Percentiles rank a stretch among this genome's conserved stretches.
Conservation (phyloP, 2,329 filamentous ascomycete species). For the Hypoxylon sp. region DNA sequence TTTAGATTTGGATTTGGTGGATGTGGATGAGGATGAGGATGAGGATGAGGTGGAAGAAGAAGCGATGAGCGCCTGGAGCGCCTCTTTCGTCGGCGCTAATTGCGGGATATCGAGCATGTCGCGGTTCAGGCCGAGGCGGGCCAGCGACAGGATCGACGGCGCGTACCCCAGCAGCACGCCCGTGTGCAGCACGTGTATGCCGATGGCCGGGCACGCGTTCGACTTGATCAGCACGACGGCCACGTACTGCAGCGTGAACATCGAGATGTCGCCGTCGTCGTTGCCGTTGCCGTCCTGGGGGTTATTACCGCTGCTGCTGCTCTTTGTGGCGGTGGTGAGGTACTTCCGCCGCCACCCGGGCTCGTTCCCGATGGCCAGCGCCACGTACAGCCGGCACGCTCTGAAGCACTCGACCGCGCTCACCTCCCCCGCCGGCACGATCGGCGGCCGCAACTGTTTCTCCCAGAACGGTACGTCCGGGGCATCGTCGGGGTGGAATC, state of each 20-base stretch:
- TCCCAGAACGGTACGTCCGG: constrained; percentile 48
- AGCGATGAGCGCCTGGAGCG: constrained; percentile 39
- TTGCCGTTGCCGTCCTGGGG: constrained; percentile 6
- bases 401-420: constrained; percentile 42
- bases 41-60: background rate
- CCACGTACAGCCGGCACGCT: constrained; percentile 43
- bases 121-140: constrained; percentile 40
- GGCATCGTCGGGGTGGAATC: constrained; percentile 47
- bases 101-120: constrained; percentile 30
- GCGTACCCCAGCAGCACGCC: constrained; percentile 50
- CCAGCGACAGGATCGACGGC: constrained; percentile 53
- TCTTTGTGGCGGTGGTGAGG: background rate
- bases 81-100: constrained; percentile 37
- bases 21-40: background rate
- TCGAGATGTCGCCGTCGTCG: constrained; percentile 31
- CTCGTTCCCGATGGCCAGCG: constrained; percentile 40
- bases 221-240: constrained; percentile 45
- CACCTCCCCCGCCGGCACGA: constrained; percentile 41
- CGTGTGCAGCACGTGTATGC: constrained; percentile 52
- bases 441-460: constrained; percentile 13
- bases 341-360: constrained; percentile 44
- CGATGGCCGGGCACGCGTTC: constrained; percentile 40
- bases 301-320: too few species aligned
- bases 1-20: too few species aligned
- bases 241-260: constrained; percentile 50